Evolutionary conservation across 805 yeast species (phyloP), one percentile per base, ranked within the genome.

Genomic region (Wickerhamiella azymoides): DNA sequence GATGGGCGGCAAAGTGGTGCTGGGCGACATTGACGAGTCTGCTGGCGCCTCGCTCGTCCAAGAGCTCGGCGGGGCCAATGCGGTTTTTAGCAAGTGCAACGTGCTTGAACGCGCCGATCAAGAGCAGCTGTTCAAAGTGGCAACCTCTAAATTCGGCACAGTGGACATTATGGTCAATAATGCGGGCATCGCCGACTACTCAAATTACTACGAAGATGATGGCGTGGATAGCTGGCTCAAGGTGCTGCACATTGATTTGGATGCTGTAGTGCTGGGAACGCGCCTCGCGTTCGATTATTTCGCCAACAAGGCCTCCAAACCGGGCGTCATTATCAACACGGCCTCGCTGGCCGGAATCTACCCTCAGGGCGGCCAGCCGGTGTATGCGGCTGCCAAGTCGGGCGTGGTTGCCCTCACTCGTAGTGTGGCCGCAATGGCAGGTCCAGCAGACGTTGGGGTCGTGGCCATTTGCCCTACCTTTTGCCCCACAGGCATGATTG

Each of bases 1-100:
- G 61, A 84, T 83, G 57, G 98, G 97, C 50, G 96, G 96, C 21
- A 85, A 80, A 66, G 92, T 89, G 50, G 94, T 89, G 36, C 79
- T 89, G 52, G 70, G 62, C 19, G 81, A 84, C 61, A 86, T 96
- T 2, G 63, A 71, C 40, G 61, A 68, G 26, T 84, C 13, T 11
- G 40, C 36, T 7, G 45, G 45, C 27, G 25, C 24, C 17, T 25
- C 32, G 16, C 35, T 25, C 11, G 40, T 36, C 28, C n/a, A 26
- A 16, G 38, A 36, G 28, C 28, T 42, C 14, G 45, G 45, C 32
- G 10, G 14, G 33, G 21, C 39, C 27, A 36, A 36, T 14, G 45
- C 45, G 5, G 44, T 30, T 21, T 42, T 42, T 11, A 14, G 18
- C 10, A 35, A n/a, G 13, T 42, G 45, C 40, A 32, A 42, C 19